Evolutionary conservation across 2,329 filamentous ascomycete species (phyloP), one percentile per base, ranked within the genome.

Genomic region (Pseudogymnoascus sp.): DNA sequence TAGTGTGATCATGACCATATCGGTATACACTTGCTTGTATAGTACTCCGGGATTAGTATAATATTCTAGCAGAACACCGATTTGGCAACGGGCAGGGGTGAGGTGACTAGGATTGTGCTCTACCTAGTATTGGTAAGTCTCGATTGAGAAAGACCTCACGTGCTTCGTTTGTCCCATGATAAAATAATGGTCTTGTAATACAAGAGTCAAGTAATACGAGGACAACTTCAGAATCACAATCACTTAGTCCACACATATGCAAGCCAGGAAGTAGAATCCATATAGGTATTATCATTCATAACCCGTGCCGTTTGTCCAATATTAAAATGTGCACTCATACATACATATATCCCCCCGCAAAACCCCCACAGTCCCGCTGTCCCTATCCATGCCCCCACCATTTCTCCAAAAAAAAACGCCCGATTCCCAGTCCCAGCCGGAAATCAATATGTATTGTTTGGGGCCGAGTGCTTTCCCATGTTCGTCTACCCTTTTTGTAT

Each of bases 251-350:
- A 23, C 4, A 43, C 9, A 49, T n/a, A 41, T 11, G 7, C 40
- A 43, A 21, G n/a, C 4, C 43, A 43, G 9, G 45, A 4, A 18
- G 45, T 31, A 52, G 7, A 16, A 31, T 52, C 7, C 45, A n/a
- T 52, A 9, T 6, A 52, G 45, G 45, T 9, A 52, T 52, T 52
- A 52, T 25, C 25, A 52, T 52, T 52, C 45, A 52, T 52, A 6
- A 31, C 31, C 45, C n/a, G n/a, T 28, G 14, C 45, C 45, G 25
- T 52, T 52, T 52, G 45, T 52, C 45, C 45, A 14, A 52, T 52
- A 52, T 52, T 52, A 31, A 52, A 25, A 52, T 52, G 45, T 52
- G 31, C 45, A 25, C 25, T 52, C 45, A 52, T 52, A 52, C 45
- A 52, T 52, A 52, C 45, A 52, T 28, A 31, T 52, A 52, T 18